Percentiles rank a stretch among this genome's conserved stretches.
phyloP scores from a whole-genome alignment of 305 asterid species.

The Fraxinus paxiana region DNA sequence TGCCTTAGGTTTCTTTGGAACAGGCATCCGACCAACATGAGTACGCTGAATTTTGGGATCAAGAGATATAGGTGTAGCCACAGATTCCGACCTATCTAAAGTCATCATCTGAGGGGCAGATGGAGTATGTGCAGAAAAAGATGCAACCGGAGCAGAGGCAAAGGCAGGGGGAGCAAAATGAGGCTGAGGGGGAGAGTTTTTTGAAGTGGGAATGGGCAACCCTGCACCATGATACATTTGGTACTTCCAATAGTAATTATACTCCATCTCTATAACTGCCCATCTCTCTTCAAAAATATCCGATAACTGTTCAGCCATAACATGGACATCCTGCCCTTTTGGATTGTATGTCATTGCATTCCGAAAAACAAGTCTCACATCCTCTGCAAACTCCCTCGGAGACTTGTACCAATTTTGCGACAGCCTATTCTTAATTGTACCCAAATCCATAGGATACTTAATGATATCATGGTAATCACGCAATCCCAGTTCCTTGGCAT shows the following conservation, averaged over 20 bases:
- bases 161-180: constrained; percentile 29
- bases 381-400: constrained; percentile 64
- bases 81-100: constrained; percentile 35
- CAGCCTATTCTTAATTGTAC: constrained; percentile 52
- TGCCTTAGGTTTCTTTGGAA: constrained; percentile 69
- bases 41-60: constrained; percentile 37
- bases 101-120: constrained; percentile 23
- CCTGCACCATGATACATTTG: constrained; percentile 42
- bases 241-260: constrained; percentile 45
- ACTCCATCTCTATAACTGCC: constrained; percentile 56
- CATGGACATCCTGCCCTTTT: constrained; percentile 66
- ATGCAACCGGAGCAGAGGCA: constrained; percentile 19
- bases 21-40: constrained; percentile 46
- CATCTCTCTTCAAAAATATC: constrained; percentile 65
- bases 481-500: constrained; percentile 47
- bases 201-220: constrained; percentile 43
- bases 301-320: constrained; percentile 58
- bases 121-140: constrained; percentile 17
- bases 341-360: constrained; percentile 87
- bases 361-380: constrained; percentile 61
- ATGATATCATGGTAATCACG: constrained; percentile 60
- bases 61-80: constrained; percentile 29
- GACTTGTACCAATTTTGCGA: constrained; percentile 51
- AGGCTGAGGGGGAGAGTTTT: constrained; percentile 37
- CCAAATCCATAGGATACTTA: constrained; percentile 72